Conservation (phyloP, 192 early-diverging fungal species). For the Piromyces finnis region DNA sequence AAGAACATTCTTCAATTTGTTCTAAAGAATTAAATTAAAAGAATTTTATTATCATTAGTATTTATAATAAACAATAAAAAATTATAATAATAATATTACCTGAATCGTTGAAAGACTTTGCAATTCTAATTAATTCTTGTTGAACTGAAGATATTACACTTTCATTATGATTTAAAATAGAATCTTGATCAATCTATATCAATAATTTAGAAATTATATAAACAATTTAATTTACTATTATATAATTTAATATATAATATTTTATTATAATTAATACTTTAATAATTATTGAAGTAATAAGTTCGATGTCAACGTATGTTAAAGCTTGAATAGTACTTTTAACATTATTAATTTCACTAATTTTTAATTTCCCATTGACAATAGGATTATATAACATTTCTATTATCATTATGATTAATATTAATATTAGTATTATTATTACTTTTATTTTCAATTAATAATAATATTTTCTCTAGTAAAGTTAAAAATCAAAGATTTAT, state of each 20-base stretch:
- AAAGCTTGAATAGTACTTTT: slow-evolving; percentile 18
- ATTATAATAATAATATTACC: background rate
- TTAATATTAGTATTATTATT: too few species aligned
- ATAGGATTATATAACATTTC: background rate
- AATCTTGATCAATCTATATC: slow-evolving; percentile 10
- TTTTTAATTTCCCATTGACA: background rate
- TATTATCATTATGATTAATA: too few species aligned
- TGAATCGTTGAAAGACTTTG: slow-evolving; percentile 8
- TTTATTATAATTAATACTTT: slow-evolving; percentile 14
- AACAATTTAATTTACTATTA: background rate
- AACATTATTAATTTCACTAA: slow-evolving; percentile 12
- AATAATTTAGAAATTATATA: background rate
- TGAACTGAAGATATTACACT: slow-evolving; percentile 3
- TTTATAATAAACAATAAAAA: too few species aligned
- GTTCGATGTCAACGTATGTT: slow-evolving; percentile 24
- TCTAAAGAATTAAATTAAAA: too few species aligned
- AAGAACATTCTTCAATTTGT: slow-evolving; percentile 45
- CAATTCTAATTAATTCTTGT: slow-evolving; percentile 7
- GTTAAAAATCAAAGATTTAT: background rate
- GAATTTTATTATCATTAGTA: too few species aligned
- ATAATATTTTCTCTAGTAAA: too few species aligned
- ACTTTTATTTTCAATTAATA: too few species aligned
- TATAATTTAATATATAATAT: background rate
- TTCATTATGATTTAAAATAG: slow-evolving; percentile 8
- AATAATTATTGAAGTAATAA: slow-evolving; percentile 30